Evolutionary conservation across 2,329 filamentous ascomycete species (phyloP).

Genomic region (Pyrenochaeta sp.): DNA sequence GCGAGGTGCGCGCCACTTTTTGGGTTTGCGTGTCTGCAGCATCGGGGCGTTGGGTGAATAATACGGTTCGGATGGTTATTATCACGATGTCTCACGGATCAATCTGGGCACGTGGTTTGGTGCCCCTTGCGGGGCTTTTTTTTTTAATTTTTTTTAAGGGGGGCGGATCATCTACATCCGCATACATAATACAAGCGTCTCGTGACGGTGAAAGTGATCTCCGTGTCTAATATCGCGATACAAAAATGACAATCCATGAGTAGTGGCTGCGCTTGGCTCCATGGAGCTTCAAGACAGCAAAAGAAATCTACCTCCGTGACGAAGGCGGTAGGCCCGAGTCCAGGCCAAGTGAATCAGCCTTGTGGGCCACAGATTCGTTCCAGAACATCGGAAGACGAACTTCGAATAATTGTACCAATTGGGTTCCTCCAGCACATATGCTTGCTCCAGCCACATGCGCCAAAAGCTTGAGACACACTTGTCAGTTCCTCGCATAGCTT

Average conservation of each 20-base stretch:
- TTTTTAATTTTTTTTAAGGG: background rate
- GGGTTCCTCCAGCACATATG: constrained; percentile 4
- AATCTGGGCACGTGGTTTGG: too few relatives aligned
- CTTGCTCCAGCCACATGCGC: constrained; percentile 10
- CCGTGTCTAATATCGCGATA: background rate
- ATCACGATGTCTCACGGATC: too few relatives aligned
- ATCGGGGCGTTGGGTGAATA: background rate
- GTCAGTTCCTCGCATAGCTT: background rate
- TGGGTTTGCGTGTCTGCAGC: background rate
- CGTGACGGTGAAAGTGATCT: background rate
- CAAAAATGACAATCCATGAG: background rate
- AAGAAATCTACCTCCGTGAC: constrained; percentile 2
- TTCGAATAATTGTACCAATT: constrained; percentile 1
- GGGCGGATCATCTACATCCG: background rate
- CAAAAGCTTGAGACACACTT: background rate
- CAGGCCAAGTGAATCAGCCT: too few relatives aligned
- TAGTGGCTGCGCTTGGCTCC: background rate
- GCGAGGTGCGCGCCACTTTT: too few relatives aligned
- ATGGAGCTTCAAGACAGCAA: background rate
- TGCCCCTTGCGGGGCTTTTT: too few relatives aligned
- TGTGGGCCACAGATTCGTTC: constrained; percentile 10
- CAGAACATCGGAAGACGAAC: constrained; percentile 19
- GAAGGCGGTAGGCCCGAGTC: too few relatives aligned
- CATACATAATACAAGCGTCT: background rate
- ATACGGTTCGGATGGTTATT: background rate